Evolutionary conservation across 2,329 filamentous ascomycete species (phyloP), one percentile per base, ranked within the genome.

Genomic region (Fusarium siculi): DNA sequence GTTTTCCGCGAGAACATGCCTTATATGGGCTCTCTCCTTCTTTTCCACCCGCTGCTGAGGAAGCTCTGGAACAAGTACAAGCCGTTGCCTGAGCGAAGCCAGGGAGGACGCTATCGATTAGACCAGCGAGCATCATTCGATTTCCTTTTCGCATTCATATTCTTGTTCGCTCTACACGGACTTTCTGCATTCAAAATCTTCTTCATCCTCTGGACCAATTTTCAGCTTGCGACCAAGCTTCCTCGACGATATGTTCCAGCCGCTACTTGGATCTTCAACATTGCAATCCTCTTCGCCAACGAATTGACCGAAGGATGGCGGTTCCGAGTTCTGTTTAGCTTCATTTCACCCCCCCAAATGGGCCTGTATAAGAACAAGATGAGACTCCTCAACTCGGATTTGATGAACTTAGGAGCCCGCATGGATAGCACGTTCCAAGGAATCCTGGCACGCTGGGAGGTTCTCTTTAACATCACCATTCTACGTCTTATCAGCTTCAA

Each of bases 401-500:
- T 91, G 43, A 84, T 89, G 39, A 84, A 86, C 25, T 92, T 92
- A 86, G 95, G 91, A 12, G 84, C 86, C 47, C 93, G 89, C 85
- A 84, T 98, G 21, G 96, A 99, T 82, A 86, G 87, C 32, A 74
- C 64, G 58, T 92, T 92, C 73, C 91, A 94, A 12, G 96, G 96
- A 2, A 84, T 99, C n/a, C 91, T 97, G 80, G 87, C 92, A 0
- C 89, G 96, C 66, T 99, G 96, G 96, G 94, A 98, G 81, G 91
- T 99, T n/a, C 87, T 98, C 9, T 99, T 99, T 87, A 99, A 99
- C 79, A 90, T 99, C 70, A 98, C 96, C 7, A 92, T 98, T 32
- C 85, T 99, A 63, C 92, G 96, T 9, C 86, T 98, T 53, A 95
- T 99, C 77, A 98, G 96, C 81, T 99, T 97, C 87, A 98, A 98